Percentiles rank a stretch among this genome's conserved stretches.
Conservation (phyloP, 768 basidiomycete species). For the Lactarius hatsudake region DNA sequence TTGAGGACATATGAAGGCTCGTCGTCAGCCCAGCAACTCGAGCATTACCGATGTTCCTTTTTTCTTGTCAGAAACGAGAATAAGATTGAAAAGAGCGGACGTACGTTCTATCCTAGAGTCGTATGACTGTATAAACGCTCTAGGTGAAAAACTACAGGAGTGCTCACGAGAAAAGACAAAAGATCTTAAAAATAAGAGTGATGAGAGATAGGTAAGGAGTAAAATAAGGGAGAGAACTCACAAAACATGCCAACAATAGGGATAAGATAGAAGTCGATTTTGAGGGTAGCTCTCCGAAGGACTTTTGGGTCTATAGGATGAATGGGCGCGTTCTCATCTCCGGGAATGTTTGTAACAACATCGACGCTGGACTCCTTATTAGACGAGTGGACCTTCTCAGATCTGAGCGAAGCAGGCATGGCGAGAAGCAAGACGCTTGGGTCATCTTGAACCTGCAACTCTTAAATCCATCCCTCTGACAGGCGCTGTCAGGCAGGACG, state of each 20-base stretch:
- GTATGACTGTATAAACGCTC: neutral
- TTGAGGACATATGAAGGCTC: conserved; percentile 31
- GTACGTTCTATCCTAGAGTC: conserved; percentile 15
- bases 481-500: too few relatives aligned
- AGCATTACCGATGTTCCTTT: conserved; percentile 32
- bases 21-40: conserved; percentile 34
- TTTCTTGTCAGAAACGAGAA: neutral
- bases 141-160: neutral
- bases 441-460: too few relatives aligned
- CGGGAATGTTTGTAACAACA: neutral
- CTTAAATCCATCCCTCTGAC: too few relatives aligned
- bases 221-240: neutral
- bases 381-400: neutral
- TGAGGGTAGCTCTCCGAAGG: conserved; percentile 3
- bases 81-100: neutral
- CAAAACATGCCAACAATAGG: conserved; percentile 3
- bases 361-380: neutral
- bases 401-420: neutral
- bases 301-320: neutral
- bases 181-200: neutral
- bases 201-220: neutral
- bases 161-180: conserved; percentile 17
- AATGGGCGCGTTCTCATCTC: conserved; percentile 12
- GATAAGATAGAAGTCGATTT: conserved; percentile 16
- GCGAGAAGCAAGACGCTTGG: neutral